Evolutionary conservation across 1,284 basidiomycete species (phyloP).

Genomic region (Fomitopsis palustris): DNA sequence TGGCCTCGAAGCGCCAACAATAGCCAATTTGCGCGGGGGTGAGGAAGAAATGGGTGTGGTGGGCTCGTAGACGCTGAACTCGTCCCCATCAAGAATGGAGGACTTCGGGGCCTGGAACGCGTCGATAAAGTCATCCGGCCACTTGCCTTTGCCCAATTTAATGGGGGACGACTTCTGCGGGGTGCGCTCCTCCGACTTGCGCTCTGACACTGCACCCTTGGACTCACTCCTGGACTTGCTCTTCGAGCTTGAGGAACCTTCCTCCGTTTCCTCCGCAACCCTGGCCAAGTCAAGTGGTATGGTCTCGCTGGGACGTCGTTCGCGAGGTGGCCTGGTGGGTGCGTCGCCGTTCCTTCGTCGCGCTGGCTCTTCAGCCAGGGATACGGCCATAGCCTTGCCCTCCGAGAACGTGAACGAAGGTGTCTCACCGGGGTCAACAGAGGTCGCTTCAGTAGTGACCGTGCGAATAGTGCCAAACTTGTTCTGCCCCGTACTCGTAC

Average conservation of each 20-base stretch:
- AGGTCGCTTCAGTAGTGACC: slow-evolving; percentile 72
- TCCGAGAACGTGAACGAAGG: slow-evolving; percentile 64
- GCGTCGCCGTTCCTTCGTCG: slow-evolving; percentile 36
- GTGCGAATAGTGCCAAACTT: slow-evolving; percentile 78
- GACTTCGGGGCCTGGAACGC: slow-evolving; percentile 39
- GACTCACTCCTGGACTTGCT: slow-evolving; percentile 21
- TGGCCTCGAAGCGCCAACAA: slow-evolving; percentile 41
- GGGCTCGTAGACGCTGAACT: slow-evolving; percentile 15
- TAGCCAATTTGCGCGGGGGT: slow-evolving; percentile 53
- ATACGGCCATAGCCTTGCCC: slow-evolving; percentile 46
- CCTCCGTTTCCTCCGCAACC: slow-evolving; percentile 70
- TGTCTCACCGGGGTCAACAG: slow-evolving; percentile 45
- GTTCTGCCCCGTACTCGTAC: slow-evolving; percentile 41
- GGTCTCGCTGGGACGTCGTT: slow-evolving; percentile 60
- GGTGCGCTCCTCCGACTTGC: slow-evolving; percentile 23
- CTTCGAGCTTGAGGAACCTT: slow-evolving; percentile 44
- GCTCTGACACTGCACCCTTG: slow-evolving; percentile 6
- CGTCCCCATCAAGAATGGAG: slow-evolving; percentile 21
- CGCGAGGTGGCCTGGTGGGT: slow-evolving; percentile 32
- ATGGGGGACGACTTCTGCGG: slow-evolving; percentile 29
- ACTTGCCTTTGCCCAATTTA: slow-evolving; percentile 72
- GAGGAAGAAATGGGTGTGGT: slow-evolving; percentile 45
- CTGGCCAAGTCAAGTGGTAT: slow-evolving; percentile 57
- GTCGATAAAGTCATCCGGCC: slow-evolving; percentile 78
- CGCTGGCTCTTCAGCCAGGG: slow-evolving; percentile 40